Evolutionary conservation across 352 stramenopile genomes (phyloP).

Genomic region (Globisporangium radiosum): DNA sequence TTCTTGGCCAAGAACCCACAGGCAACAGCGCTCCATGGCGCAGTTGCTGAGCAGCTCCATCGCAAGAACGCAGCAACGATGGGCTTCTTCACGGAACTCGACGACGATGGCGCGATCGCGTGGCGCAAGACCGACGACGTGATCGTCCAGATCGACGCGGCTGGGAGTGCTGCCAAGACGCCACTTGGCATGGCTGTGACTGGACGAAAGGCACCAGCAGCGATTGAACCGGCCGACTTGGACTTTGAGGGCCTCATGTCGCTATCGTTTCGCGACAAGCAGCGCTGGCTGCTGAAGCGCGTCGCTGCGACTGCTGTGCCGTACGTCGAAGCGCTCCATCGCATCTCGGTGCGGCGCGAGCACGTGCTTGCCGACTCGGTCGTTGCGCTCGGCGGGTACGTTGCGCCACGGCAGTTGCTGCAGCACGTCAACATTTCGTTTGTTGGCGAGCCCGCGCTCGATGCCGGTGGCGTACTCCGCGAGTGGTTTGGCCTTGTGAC

Average conservation of each 20-base stretch:
- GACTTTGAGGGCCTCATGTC: slow-evolving; percentile 68
- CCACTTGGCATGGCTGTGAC: not conserved
- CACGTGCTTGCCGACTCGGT: slow-evolving; percentile 69
- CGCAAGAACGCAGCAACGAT: slow-evolving; percentile 72
- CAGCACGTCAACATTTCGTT: slow-evolving; percentile 79
- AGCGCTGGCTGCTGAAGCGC: slow-evolving; percentile 73
- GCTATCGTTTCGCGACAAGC: slow-evolving; percentile 66
- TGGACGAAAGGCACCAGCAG: too few relatives aligned
- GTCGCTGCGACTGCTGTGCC: slow-evolving; percentile 43
- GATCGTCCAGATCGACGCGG: slow-evolving; percentile 32
- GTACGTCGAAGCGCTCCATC: slow-evolving; percentile 56
- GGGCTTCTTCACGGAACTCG: slow-evolving; percentile 59
- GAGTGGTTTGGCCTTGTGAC: slow-evolving; percentile 79
- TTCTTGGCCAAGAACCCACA: slow-evolving; percentile 50
- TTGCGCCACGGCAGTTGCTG: slow-evolving; percentile 22
- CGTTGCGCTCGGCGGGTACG: slow-evolving; percentile 29
- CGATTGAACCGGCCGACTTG: slow-evolving; percentile 16
- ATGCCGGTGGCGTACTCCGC: slow-evolving; percentile 69
- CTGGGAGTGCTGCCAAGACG: slow-evolving; percentile 11
- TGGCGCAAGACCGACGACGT: slow-evolving; percentile 50
- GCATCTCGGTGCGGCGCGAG: slow-evolving; percentile 44
- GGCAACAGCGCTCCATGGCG: slow-evolving; percentile 27
- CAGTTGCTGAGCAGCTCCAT: slow-evolving; percentile 58
- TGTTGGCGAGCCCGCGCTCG: slow-evolving; percentile 57
- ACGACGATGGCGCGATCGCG: slow-evolving; percentile 30